Base-by-base conservation (phyloP, 306 rosid genomes). In the Rosa rugosa region DNA sequence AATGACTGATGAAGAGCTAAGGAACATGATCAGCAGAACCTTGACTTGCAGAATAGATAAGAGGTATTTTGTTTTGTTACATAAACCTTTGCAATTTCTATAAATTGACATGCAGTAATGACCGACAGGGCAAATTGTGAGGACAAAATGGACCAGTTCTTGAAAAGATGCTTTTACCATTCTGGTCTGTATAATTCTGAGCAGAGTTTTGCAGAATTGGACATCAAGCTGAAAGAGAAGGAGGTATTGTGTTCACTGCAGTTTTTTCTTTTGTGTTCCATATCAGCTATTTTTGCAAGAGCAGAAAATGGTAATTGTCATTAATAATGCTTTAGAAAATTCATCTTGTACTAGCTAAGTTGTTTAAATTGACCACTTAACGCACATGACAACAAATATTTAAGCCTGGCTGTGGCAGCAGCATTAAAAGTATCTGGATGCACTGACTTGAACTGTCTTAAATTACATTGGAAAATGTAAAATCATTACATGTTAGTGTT, bases 41-140 rank as follows among this genome's bases (percentile, higher is more conserved):
- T 80, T 95, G 82, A 92, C 97, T 68, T 92, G 99, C 95, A 90
- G 98, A 89, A 91, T 95, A 75, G 92, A 95, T 79, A 73, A 92
- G 90, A 92, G 97, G 99, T 92, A 73, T 53, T 62, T 36, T 11
- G 16, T 11, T n/a, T 57, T 18, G 56, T 49, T 46, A 31, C 65
- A 9, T 20, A 50, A 27, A 4, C 27, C 10, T 67, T 59, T 80
- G 70, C 34, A 42, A 63, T 75, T 71, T 82, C 41, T 41, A 70
- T 40, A 71, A 75, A 60, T 67, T 80, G 79, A 82, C 75, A 65
- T 6, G 14, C 68, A 79, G 77, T 75, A 53, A 70, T 25, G 51
- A 71, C 78, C 84, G 69, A 36, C 84, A 95, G 98, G 85, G 98
- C 79, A 85, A 92, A 95, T 78, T 95, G 97, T 62, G 94, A 87